Evolutionary conservation across 2,329 filamentous ascomycete species (phyloP).

Genomic region (Phaeoacremonium minimum): DNA sequence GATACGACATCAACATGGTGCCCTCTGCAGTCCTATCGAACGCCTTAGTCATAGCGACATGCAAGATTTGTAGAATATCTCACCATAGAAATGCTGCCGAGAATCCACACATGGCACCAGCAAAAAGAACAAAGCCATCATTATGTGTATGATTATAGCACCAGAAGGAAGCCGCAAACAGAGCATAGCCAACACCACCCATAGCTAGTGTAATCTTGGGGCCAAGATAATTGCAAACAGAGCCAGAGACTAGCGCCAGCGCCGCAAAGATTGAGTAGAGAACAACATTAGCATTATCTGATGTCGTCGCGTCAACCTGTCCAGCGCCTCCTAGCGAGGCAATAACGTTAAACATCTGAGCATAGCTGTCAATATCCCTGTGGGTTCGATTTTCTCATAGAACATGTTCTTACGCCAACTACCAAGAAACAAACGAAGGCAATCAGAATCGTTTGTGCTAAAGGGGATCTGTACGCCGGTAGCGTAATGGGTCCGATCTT

Average conservation of each 20-base stretch:
- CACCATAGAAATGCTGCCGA: conserved; percentile 50
- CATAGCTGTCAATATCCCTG: conserved; percentile 44
- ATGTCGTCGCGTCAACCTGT: conserved; percentile 9
- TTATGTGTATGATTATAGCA: conserved; percentile 62
- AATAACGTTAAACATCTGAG: conserved; percentile 25
- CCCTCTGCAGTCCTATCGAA: not conserved
- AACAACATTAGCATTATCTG: conserved; percentile 25
- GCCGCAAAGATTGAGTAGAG: conserved; percentile 47
- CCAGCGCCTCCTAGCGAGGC: conserved; percentile 12
- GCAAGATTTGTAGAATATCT: too few relatives aligned
- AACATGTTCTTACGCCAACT: conserved; percentile 72
- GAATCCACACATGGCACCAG: conserved; percentile 68
- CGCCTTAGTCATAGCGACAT: not conserved
- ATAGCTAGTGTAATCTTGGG: conserved; percentile 61
- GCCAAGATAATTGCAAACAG: conserved; percentile 67
- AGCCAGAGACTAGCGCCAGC: conserved; percentile 65
- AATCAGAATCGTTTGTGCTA: not conserved
- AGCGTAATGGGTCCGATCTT: not conserved
- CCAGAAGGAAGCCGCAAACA: conserved; percentile 66
- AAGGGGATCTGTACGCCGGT: not conserved
- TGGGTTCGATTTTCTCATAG: not conserved
- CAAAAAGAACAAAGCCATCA: conserved; percentile 65
- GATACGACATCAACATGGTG: conserved; percentile 12
- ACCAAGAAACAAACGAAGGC: conserved; percentile 54
- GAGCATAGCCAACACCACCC: conserved; percentile 67